Base-by-base conservation (phyloP, 768 basidiomycete species). In the Naganishia vaughanmartiniae region DNA sequence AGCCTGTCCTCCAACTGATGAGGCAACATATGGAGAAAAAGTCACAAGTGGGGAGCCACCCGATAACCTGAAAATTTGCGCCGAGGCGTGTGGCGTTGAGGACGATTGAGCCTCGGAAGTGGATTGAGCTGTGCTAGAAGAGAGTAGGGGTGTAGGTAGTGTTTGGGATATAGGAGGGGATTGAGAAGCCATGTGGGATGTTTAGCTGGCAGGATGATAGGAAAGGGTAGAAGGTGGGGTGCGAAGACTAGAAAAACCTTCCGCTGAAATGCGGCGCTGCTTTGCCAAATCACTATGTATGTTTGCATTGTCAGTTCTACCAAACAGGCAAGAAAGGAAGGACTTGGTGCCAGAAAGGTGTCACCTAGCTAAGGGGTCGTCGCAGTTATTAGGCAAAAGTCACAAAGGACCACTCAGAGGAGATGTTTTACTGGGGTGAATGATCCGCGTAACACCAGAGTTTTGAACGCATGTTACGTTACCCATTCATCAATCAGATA, bases 41-140 rank as follows among this genome's bases (percentile, higher is more conserved):
- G 21, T 63, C 15, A 63, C 26, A 28, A 63, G 36, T n/a, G 60
- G 60, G 4, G 60, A 63, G 39, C 60, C 39, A 21, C 34, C 60
- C 24, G 60, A 30, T 30, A 63, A 15, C 24, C 26, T 63, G 24
- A 45, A 26, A 26, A 63, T 15, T 15, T 45, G 60, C 34, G 42
- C 3, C n/a, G 42, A 30, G 1, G 60, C 12, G 12, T 63, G 60
- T 51, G 19, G 48, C 14, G 42, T 42, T 51, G 48, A 24, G n/a
- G 12, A n/a, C 14, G 48, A 21, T 51, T 15, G 48, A n/a, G 12
- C 7, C 24, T 51, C 48, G 48, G 48, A 7, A 12, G 48, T 21
- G 24, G 48, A 14, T 51, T 51, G 48, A 6, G n/a, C 3, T 1
- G 48, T 51, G 48, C 4, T 51, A 2, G 48, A 51, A 26, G 46